phyloP scores from a whole-genome alignment of 2,329 filamentous ascomycete species.

The Fusarium sp. region DNA sequence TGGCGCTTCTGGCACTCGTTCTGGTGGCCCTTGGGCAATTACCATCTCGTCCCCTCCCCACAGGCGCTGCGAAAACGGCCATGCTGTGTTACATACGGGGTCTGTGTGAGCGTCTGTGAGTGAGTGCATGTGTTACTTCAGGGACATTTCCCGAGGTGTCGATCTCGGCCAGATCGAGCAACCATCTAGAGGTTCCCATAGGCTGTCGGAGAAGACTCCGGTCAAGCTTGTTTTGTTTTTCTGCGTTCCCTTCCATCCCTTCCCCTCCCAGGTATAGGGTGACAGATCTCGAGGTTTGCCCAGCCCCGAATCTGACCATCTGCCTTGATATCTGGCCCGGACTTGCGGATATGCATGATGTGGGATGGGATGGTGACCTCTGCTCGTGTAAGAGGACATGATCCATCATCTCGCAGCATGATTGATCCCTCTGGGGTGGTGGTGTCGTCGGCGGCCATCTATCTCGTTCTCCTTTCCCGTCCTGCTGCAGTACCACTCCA shows the following conservation, averaged over 20 bases:
- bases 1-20: background rate
- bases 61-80: slow-evolving; percentile 15
- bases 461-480: slow-evolving; percentile 5
- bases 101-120: slow-evolving; percentile 8
- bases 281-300: background rate
- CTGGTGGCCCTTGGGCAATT: background rate
- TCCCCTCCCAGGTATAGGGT: background rate
- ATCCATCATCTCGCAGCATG: background rate
- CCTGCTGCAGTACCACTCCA: slow-evolving; percentile 18
- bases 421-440: background rate
- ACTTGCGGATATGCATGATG: background rate
- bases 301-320: background rate
- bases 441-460: background rate
- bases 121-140: slow-evolving; percentile 8
- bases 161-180: slow-evolving; percentile 14
- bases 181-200: background rate
- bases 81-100: slow-evolving; percentile 17
- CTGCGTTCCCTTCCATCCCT: background rate
- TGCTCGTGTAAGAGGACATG: background rate
- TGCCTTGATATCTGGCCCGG: background rate
- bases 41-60: background rate
- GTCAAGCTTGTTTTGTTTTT: background rate
- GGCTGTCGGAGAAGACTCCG: slow-evolving; percentile 1
- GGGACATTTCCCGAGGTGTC: slow-evolving; percentile 2
- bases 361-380: background rate